Base-by-base conservation (phyloP, 345 rosid genomes). In the Populus deltoides region DNA sequence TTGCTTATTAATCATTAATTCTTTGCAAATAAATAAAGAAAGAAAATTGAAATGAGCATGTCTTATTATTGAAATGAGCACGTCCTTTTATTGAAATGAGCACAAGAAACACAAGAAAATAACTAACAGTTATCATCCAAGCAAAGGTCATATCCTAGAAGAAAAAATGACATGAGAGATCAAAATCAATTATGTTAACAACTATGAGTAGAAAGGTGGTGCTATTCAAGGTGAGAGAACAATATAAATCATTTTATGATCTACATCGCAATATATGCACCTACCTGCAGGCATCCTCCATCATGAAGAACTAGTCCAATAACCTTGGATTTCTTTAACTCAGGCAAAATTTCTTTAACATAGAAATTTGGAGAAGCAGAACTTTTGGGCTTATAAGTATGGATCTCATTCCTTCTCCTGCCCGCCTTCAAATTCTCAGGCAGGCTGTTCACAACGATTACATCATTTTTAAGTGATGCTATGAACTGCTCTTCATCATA, bases 221-320 rank as follows among this genome's bases (percentile, higher is more conserved):
- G 6, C 63, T 57, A 9, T 57, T 53, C 7, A 24, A 67, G 70
- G 20, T 38, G 11, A 2, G 27, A 29, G 70, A 35, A 20, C 22
- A 33, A 8, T n/a, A 67, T 9, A 29, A 18, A 67, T 67, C 41
- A 20, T 33, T 29, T 29, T 35, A 43, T 35, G 29, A 65, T 61
- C 74, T 22, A 66, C 24, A 65, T 67, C 36, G 20, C 24, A 72
- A 39, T 74, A 62, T 63, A 73, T 69, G 59, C 66, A 75, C 77
- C 66, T 77, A 94, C 99, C 98, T 93, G 93, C 82, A 97, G 80
- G 85, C 97, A 90, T 77, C 98, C 99, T 76, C 99, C 99, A 87
- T 89, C 90, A 43, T 86, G 81, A 57, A 97, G 80, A 77, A 94
- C 79, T 81, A 97, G 81, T 27, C 97, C 99, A 83, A 94, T 76